These are phyloP conservation scores for Suillus alpinus DNA, from an alignment of 768 basidiomycete genomes.

Conservation along the genomic window DNA sequence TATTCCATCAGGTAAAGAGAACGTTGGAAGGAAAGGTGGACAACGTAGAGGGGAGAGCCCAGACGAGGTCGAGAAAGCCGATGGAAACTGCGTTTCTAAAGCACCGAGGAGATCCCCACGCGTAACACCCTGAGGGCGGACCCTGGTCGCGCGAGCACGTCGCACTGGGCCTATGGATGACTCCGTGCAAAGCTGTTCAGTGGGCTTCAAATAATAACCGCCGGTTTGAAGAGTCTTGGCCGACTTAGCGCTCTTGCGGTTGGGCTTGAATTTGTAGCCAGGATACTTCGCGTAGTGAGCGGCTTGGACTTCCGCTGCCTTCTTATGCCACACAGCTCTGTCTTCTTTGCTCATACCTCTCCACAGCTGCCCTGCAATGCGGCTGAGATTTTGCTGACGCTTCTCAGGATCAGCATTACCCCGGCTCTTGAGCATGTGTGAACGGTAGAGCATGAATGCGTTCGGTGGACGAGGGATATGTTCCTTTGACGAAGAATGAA, in stretches of 20 bases:
- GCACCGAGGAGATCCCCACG: slow-evolving; percentile 14
- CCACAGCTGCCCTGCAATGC: slow-evolving; percentile 55
- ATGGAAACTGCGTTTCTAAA: slow-evolving; percentile 2
- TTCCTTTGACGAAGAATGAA: slow-evolving; percentile 6
- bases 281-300: slow-evolving; percentile 30
- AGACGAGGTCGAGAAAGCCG: slow-evolving; percentile 6
- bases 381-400: slow-evolving; percentile 53
- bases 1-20: slow-evolving; percentile 8
- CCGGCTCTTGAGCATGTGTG: slow-evolving; percentile 44
- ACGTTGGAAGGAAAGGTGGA: slow-evolving; percentile 15
- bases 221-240: slow-evolving; percentile 17
- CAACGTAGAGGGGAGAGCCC: slow-evolving; percentile 15
- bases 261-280: slow-evolving; percentile 27
- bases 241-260: slow-evolving; percentile 18
- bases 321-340: slow-evolving; percentile 33
- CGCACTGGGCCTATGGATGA: slow-evolving; percentile 37
- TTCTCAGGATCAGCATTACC: slow-evolving; percentile 44
- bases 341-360: slow-evolving; percentile 36
- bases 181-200: slow-evolving; percentile 34
- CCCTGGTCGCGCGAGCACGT: slow-evolving; percentile 28
- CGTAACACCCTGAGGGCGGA: slow-evolving; percentile 14
- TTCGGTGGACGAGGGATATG: slow-evolving; percentile 51
- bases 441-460: slow-evolving; percentile 58
- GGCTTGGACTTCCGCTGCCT: slow-evolving; percentile 25
- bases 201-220: slow-evolving; percentile 24